These are phyloP conservation scores for Microcyclospora tardicrescens DNA, from an alignment of 2,329 filamentous ascomycete genomes.

Conservation along the genomic window DNA sequence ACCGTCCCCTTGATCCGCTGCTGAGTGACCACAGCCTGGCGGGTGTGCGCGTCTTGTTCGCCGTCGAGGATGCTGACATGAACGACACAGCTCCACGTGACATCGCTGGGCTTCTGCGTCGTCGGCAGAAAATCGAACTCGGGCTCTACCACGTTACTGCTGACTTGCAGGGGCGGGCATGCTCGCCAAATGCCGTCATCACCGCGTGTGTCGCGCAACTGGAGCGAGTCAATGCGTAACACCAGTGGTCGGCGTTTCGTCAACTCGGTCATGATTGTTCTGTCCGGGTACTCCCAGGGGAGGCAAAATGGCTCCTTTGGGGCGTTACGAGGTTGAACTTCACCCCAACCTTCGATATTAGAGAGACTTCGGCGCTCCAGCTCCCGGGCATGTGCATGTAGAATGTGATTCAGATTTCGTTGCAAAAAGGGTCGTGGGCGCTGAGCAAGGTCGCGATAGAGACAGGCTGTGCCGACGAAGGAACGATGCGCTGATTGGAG, in stretches of 20 bases:
- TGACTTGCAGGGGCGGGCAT: not conserved
- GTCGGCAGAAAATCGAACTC: no score
- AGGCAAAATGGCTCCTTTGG: no score
- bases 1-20: no score
- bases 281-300: slow-evolving; percentile 18
- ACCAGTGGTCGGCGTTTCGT: slow-evolving; percentile 12
- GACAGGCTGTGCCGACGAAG: slow-evolving; percentile 7
- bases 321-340: no score
- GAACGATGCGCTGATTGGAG: no score
- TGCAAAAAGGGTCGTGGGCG: slow-evolving; percentile 14
- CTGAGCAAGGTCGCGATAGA: slow-evolving; percentile 6
- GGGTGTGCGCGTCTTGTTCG: no score
- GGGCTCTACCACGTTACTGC: not conserved
- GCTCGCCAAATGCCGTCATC: no score
- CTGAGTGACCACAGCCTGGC: no score
- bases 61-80: no score
- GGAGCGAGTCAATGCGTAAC: slow-evolving; percentile 10
- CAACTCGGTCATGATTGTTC: slow-evolving; percentile 17
- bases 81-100: no score
- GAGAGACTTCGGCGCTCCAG: slow-evolving; percentile 1
- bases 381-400: slow-evolving; percentile 16
- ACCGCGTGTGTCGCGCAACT: slow-evolving; percentile 1
- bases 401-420: slow-evolving; percentile 18
- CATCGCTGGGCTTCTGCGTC: no score
- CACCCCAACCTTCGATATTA: no score